Evolutionary conservation across 176 grass and related monocot genomes (phyloP), one percentile per base, ranked within the genome.

Genomic region (Guadua angustifolia): DNA sequence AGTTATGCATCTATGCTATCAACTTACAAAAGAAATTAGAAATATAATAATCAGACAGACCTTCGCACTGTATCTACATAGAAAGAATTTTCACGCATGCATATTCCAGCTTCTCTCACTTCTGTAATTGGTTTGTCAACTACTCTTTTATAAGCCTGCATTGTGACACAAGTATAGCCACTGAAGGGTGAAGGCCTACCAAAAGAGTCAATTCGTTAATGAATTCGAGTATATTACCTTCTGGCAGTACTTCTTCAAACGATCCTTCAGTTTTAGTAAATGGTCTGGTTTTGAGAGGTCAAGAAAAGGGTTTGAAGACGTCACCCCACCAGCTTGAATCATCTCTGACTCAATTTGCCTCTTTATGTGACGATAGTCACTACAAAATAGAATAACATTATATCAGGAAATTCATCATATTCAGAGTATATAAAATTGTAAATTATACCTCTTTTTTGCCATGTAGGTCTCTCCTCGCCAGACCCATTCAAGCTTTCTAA

Each of bases 61-160:
- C 95, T 98, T 77, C 93, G 82, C 25, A 98, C 95, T 77, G 95
- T 98, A 78, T 98, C 95, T 21, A 98, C 95, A 71, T 98, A 98
- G 73, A 98, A 98, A 79, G 95, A 88, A 87, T 98, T 98, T 87
- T 98, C 95, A 80, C 95, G 92, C 95, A 98, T 98, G 87, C 95
- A 98, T 90, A 98, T 95, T 82, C 95, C 95, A 88, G 95, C 91
- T 68, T 98, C 93, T 91, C 95, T 93, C 75, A 92, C 79, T 91
- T 95, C 95, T 80, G 93, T 98, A 73, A 93, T 93, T 77, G 95
- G 95, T 86, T 95, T 95, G 88, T 98, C 95, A 79, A 98, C 84
- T 84, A 95, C 95, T 88, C 95, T 95, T 92, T 93, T 98, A 84
- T 98, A 94, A 5, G 91, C 95, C 95, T 98, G 78, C 89, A 83